Evolutionary conservation across 805 yeast species (phyloP).

Genomic region (Spathaspora gorwiae): DNA sequence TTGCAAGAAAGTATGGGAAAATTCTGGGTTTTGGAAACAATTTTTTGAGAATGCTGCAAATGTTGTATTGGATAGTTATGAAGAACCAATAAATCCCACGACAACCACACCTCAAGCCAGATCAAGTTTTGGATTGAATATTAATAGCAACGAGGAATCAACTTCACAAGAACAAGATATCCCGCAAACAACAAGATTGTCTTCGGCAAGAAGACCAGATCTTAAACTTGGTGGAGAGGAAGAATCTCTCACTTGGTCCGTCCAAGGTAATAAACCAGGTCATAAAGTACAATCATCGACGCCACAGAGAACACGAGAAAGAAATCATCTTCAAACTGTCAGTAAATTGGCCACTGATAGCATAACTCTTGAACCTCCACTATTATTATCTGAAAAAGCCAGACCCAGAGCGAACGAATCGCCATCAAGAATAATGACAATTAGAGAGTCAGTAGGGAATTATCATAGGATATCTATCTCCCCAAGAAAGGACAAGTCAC

Average conservation of each 20-base stretch:
- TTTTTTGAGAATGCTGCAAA: conserved; percentile 74
- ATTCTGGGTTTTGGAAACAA: conserved; percentile 69
- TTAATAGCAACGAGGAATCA: conserved; percentile 16
- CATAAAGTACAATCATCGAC: conserved; percentile 20
- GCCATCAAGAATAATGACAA: conserved; percentile 20
- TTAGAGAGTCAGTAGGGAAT: conserved; percentile 27
- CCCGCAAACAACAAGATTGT: neutral
- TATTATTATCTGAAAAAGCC: conserved; percentile 5
- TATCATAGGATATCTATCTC: conserved; percentile 28
- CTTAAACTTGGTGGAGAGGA: conserved; percentile 15
- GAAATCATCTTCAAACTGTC: too few species aligned
- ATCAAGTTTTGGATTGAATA: conserved; percentile 13
- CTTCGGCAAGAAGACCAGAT: conserved; percentile 14
- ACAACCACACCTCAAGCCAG: conserved; percentile 2
- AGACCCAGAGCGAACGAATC: neutral
- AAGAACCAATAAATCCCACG: conserved; percentile 29
- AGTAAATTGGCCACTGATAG: conserved; percentile 15
- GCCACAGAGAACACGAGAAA: conserved; percentile 13
- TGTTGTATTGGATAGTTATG: conserved; percentile 54
- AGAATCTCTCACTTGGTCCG: conserved; percentile 35
- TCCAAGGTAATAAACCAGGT: conserved; percentile 13
- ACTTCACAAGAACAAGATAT: conserved; percentile 1
- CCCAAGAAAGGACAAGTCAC: conserved; percentile 24
- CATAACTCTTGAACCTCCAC: conserved; percentile 19
- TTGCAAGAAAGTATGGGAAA: conserved; percentile 59